Base-by-base conservation (phyloP, 2,329 filamentous ascomycete genomes). In the Fonsecaea monophora region DNA sequence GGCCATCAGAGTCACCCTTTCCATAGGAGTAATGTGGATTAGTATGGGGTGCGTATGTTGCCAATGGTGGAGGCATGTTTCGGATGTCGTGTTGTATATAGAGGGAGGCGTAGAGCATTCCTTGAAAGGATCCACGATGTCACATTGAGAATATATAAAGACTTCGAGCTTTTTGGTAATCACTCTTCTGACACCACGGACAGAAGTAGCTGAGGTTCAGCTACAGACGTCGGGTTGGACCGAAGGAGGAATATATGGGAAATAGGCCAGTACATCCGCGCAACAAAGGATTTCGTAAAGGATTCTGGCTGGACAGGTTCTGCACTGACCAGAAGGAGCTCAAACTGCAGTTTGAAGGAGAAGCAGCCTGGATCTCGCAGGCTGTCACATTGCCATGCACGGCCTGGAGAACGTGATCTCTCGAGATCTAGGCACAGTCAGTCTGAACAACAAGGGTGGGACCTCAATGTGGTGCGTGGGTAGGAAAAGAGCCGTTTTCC, bases 71-170 rank as follows among this genome's bases (percentile, higher is more conserved):
- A 8, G 45, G 25, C 68, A 66, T 67, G 15, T 60, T 60, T 25
- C 53, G 35, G 56, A 66, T 64, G 61, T 60, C 62, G 54, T 53
- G 35, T 15, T 60, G 53, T 53, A 60, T 50, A 53, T 25, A 59
- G 40, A 42, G 59, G 59, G 48, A 42, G 55, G 18, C 35, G 10
- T 64, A 57, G 48, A 53, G 57, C 50, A 64, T 64, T 62, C 45
- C 53, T 62, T 21, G 8, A n/a, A 8, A 40, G 18, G 56, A 53
- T 62, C 57, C 53, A 30, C 25, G 57, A 57, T 58, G 25, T 53
- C 21, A 38, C 18, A 6, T 10, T 40, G 40, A 53, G 42, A 53
- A 45, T 21, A 38, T 8, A 21, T 32, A 56, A 62, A 34, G 38
- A 55, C 12, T n/a, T 54, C 48, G 38, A 21, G 30, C 38, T n/a